Evolutionary conservation across 1,284 basidiomycete genomes (phyloP).

Genomic region (Grifola frondosa): DNA sequence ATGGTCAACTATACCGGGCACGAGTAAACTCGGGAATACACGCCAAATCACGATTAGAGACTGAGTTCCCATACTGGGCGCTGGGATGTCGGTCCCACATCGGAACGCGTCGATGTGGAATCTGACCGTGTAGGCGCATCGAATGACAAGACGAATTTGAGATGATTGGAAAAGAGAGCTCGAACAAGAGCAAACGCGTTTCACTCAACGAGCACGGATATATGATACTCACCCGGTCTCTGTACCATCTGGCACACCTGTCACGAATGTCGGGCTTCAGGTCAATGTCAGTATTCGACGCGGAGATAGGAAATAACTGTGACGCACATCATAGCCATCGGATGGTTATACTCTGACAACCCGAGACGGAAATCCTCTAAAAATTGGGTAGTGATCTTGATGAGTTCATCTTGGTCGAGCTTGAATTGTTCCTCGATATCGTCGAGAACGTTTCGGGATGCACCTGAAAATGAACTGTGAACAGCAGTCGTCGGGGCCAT

Average conservation of each 20-base stretch:
- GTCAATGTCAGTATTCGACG: slow-evolving; percentile 10
- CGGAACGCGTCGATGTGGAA: slow-evolving; percentile 16
- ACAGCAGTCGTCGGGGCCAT: slow-evolving; percentile 27
- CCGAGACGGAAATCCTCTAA: slow-evolving; percentile 76
- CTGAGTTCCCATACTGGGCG: slow-evolving; percentile 17
- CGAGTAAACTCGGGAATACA: slow-evolving; percentile 15
- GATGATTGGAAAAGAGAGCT: not conserved
- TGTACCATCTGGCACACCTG: slow-evolving; percentile 85
- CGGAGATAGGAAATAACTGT: slow-evolving; percentile 1
- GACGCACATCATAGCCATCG: slow-evolving; percentile 87
- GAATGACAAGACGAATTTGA: not conserved
- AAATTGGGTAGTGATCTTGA: slow-evolving; percentile 76
- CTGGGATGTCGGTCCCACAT: slow-evolving; percentile 20
- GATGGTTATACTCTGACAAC: slow-evolving; percentile 66
- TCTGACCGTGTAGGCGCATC: not conserved
- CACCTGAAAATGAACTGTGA: slow-evolving; percentile 19
- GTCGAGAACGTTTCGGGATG: slow-evolving; percentile 34
- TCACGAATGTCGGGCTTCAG: slow-evolving; percentile 83
- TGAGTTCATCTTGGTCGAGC: slow-evolving; percentile 59
- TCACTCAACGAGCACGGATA: not conserved
- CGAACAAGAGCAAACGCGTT: not conserved
- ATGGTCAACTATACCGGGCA: slow-evolving; percentile 14
- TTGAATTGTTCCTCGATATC: slow-evolving; percentile 69
- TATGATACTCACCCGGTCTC: slow-evolving; percentile 77
- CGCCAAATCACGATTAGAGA: slow-evolving; percentile 8